These are phyloP conservation scores for Diplotaxis tenuifolia DNA, from an alignment of 345 rosid genomes.

Conservation along the genomic window DNA sequence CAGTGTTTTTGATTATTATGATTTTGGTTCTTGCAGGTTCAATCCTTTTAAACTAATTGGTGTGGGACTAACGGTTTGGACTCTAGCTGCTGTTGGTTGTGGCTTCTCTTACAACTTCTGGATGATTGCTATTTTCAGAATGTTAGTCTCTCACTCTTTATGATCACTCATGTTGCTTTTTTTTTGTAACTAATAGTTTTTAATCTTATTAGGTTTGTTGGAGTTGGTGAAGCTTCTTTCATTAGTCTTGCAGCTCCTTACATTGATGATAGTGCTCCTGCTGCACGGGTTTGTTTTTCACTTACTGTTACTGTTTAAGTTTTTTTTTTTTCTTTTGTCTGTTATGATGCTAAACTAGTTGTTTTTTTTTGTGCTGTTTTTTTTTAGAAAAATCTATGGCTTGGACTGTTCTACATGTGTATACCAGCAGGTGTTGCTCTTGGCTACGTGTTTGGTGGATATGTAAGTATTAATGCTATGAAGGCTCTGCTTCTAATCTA, in stretches of 20 bases:
- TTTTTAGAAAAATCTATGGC: conserved; percentile 88
- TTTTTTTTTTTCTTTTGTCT: background rate
- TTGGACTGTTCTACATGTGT: conserved; percentile 92
- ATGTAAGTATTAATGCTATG: conserved; percentile 59
- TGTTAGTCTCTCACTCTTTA: conserved; percentile 44
- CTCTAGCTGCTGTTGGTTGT: conserved; percentile 72
- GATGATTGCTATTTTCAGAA: conserved; percentile 77
- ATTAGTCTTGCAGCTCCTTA: conserved; percentile 98
- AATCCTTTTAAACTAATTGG: conserved; percentile 91
- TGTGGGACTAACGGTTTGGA: conserved; percentile 91
- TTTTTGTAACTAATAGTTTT: background rate
- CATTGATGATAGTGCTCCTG: conserved; percentile 92
- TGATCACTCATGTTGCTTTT: background rate
- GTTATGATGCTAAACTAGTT: background rate
- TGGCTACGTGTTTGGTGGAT: conserved; percentile 93
- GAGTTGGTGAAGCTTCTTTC: conserved; percentile 98
- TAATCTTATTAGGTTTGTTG: conserved; percentile 70
- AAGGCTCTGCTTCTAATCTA: too few relatives aligned
- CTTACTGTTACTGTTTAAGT: background rate
- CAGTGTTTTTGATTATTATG: conserved; percentile 6
- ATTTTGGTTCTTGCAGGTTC: too few relatives aligned
- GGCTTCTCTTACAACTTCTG: conserved; percentile 77
- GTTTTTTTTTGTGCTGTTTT: background rate
- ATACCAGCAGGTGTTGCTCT: conserved; percentile 89
- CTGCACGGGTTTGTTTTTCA: conserved; percentile 53